Base-by-base conservation (phyloP, 2,329 filamentous ascomycete genomes). In the Paracamarosporium sp. region DNA sequence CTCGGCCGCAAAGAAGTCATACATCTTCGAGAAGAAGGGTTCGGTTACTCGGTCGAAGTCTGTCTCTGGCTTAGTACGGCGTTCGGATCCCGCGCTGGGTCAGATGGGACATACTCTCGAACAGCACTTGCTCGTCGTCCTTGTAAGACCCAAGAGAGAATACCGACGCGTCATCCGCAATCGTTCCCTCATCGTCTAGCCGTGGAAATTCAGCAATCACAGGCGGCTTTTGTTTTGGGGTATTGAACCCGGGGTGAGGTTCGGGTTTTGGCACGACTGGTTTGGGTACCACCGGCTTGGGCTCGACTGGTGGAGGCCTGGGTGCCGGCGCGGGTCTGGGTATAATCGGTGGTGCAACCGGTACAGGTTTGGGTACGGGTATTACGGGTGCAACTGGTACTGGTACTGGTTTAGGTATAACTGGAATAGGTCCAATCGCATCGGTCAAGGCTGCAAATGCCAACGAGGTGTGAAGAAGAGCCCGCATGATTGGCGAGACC, bases 1-100 rank as follows among this genome's bases (percentile, higher is more conserved):
- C n/a, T 43, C 8, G 5, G 20, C 36, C 7, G 17, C 36, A 25
- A 52, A 43, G 11, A 52, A 43, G 36, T 33, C 40, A 36, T 52
- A 52, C 36, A 52, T 52, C 36, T 41, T 43, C 5, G 48, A 52
- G 25, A 41, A 52, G 17, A 43, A 52, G 35, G 48, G 36, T 30
- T 22, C 11, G 24, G 9, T 22, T 8, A 27, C 15, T 30, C 28
- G 36, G 25, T 52, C 48, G n/a, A 52, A 52, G 27, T 43, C 48
- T 52, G 15, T 4, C 2, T 9, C 7, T 17, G 27, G 28, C 12
- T 41, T 31, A 30, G 30, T 25, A 5, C 25, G 20, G 15, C 13
- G 9, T 22, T 4, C 2, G 24, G 11, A 9, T 35, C 5, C 20
- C 5, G 13, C 11, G 40, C 40, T 8, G n/a, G 2, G 17, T 11